Conservation (phyloP, 805 yeast species). For the Starmerella riodocensis region DNA sequence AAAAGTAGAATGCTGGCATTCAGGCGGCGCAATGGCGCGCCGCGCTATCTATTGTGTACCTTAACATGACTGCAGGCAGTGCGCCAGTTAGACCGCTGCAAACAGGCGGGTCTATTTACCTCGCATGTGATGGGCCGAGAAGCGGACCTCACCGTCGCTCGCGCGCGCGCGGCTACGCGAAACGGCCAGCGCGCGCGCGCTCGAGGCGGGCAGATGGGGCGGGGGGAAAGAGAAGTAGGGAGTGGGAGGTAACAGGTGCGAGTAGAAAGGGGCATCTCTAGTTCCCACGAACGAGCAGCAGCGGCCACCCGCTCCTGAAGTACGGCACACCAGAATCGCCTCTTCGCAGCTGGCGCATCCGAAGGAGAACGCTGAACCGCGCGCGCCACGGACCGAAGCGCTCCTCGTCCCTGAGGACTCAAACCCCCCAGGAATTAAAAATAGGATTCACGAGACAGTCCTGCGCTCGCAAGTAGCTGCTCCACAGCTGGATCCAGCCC, state of each 20-base stretch:
- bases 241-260: neutral
- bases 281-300: neutral
- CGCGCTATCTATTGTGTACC: neutral
- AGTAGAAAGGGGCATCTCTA: neutral
- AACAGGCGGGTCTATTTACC: neutral
- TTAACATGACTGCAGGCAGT: neutral
- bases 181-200: neutral
- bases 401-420: too few relatives aligned
- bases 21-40: neutral
- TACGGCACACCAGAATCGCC: too few relatives aligned
- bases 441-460: too few relatives aligned
- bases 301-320: neutral
- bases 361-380: too few relatives aligned
- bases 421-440: too few relatives aligned
- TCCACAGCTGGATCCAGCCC: neutral
- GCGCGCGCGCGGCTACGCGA: too few relatives aligned
- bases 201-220: neutral
- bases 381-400: too few relatives aligned
- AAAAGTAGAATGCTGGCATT: too few relatives aligned
- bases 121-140: neutral
- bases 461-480: too few relatives aligned
- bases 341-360: too few relatives aligned
- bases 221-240: neutral
- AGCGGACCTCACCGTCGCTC: too few relatives aligned
- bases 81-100: neutral